Evolutionary conservation across 2,329 filamentous ascomycete species (phyloP).

Genomic region (Dendryphion nanum): DNA sequence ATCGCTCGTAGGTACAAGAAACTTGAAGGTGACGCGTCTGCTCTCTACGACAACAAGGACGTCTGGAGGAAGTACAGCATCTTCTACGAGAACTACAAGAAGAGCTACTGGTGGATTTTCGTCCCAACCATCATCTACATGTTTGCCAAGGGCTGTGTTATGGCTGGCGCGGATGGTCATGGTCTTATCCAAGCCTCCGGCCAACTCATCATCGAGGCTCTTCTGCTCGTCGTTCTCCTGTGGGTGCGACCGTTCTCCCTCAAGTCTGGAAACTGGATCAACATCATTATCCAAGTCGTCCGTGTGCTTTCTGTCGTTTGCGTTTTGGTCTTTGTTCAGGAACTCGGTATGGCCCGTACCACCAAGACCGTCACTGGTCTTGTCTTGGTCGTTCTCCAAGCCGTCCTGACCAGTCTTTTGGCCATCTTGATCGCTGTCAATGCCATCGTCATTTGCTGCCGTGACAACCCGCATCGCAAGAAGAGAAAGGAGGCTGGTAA

Average conservation of each 20-base stretch:
- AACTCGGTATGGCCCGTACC: conserved; percentile 84
- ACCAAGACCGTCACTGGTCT: conserved; percentile 93
- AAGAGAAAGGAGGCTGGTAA: conserved; percentile 87
- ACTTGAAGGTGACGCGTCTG: conserved; percentile 68
- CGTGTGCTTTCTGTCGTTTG: conserved; percentile 85
- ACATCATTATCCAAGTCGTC: conserved; percentile 85
- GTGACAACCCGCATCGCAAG: conserved; percentile 86
- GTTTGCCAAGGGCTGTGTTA: conserved; percentile 81
- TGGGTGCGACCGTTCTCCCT: conserved; percentile 86
- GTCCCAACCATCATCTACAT: conserved; percentile 86
- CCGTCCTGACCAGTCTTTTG: conserved; percentile 74
- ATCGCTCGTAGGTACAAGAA: conserved; percentile 73
- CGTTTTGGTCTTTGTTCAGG: conserved; percentile 89
- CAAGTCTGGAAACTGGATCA: conserved; percentile 87
- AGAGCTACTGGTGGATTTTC: conserved; percentile 96
- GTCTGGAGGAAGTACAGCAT: conserved; percentile 94
- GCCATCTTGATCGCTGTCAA: conserved; percentile 89
- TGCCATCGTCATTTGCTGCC: conserved; percentile 76
- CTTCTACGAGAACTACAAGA: conserved; percentile 96
- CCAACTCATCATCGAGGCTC: conserved; percentile 75
- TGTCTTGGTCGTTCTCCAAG: conserved; percentile 90
- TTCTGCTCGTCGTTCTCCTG: conserved; percentile 76
- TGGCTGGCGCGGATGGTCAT: conserved; percentile 82
- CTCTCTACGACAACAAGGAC: conserved; percentile 83
- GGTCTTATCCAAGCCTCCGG: conserved; percentile 77